Percentiles rank a stretch among this genome's conserved stretches.
Evolutionary conservation across 2,329 filamentous ascomycete genomes (phyloP).

Genomic region (Aspergillus sp.): DNA sequence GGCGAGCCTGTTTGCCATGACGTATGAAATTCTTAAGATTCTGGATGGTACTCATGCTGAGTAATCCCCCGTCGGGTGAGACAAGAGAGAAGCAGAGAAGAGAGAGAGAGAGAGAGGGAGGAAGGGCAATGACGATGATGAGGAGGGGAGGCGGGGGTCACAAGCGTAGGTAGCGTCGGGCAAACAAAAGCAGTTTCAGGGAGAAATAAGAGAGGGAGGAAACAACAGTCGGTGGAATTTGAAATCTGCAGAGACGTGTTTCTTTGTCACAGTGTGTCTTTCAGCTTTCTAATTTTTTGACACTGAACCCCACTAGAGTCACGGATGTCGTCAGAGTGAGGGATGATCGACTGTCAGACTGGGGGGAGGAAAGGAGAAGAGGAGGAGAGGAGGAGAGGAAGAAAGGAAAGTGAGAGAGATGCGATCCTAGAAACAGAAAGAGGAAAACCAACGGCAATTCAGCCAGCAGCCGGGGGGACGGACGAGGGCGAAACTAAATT

Average conservation of each 20-base stretch:
- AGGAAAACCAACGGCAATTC: neutral
- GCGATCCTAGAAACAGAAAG: neutral
- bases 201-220: neutral
- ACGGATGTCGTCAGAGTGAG: neutral
- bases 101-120: slow-evolving; percentile 7
- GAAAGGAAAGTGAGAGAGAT: neutral
- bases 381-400: neutral
- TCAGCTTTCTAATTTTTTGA: neutral
- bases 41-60: slow-evolving; percentile 72
- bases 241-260: neutral
- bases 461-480: neutral
- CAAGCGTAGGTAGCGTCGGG: neutral
- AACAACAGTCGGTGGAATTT: neutral
- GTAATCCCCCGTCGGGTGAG: slow-evolving; percentile 8
- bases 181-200: neutral
- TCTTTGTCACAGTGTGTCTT: neutral
- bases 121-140: neutral
- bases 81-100: neutral
- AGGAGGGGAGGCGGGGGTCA: too few species aligned
- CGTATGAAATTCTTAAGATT: slow-evolving; percentile 98
- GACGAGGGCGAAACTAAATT: slow-evolving; percentile 7
- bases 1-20: slow-evolving; percentile 91
- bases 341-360: neutral
- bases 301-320: neutral
- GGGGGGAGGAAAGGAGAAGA: neutral